Base-by-base conservation (phyloP, 192 early-diverging fungal genomes). In the Mortierella antarctica region DNA sequence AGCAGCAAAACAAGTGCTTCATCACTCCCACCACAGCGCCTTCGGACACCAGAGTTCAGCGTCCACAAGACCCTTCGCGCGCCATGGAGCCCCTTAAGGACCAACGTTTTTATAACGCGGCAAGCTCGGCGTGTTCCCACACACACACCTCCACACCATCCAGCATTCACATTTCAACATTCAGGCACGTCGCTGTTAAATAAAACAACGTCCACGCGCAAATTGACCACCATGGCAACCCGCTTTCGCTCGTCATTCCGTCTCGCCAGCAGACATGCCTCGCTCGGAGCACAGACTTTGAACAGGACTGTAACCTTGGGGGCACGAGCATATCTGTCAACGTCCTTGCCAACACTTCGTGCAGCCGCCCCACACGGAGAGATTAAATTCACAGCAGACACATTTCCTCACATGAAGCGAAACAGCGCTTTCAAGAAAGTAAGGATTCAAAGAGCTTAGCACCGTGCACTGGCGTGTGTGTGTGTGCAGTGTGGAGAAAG, bases 371-470 rank as follows among this genome's bases (percentile, higher is more conserved):
- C 48, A 10, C 31, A n/a, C 41, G 57, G 61, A 45, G 57, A 65
- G 63, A 62, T 74, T 5, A n/a, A 23, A 0, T 73, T 45, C 49
- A 89, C 88, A 1, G 64, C 74, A 13, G 86, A 86, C 42, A 86
- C 75, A 55, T 86, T 80, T 62, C 84, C 83, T 2, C 18, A 77
- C 46, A 70, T 83, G 39, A 67, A 71, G 53, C 66, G 89, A 12
- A 70, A 88, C 63, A 45, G 59, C 9, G 60, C 60, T 10, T 89
- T 80, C 57, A 83, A 84, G 54, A 70, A 83, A 78, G 86, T 87
- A 71, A 21, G 2, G 6, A 20, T 39, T 6, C 11, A 31, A 31
- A 3, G 31, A 31, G n/a, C n/a, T n/a, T n/a, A 31, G 3, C 31
- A 31, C 3, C 31, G 31, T 31, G 3, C 31, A 3, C 31, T 31